Evolutionary conservation across 352 stramenopile species (phyloP).

Genomic region (Phytophthora chlamydospora): DNA sequence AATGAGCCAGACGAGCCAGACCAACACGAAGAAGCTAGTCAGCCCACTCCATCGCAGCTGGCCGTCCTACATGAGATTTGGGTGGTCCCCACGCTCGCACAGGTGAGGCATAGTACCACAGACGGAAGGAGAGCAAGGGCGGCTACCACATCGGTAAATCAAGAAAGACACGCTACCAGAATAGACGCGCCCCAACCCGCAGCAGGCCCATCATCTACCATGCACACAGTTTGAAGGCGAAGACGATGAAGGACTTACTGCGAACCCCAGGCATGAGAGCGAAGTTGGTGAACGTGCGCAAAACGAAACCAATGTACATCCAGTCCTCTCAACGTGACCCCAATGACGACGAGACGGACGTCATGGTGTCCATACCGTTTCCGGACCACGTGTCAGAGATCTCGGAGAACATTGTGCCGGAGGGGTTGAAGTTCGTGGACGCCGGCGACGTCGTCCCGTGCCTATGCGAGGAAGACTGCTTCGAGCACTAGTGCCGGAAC

Average conservation of each 20-base stretch:
- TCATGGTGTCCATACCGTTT: neutral
- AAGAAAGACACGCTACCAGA: slow-evolving; percentile 1
- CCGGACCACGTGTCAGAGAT: neutral
- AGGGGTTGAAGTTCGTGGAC: neutral
- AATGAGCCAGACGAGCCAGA: neutral
- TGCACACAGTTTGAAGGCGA: neutral
- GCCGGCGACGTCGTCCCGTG: neutral
- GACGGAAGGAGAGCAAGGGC: neutral
- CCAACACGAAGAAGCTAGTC: neutral
- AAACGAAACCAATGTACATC: neutral
- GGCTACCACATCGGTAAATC: neutral
- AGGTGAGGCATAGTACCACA: neutral
- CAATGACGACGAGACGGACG: neutral
- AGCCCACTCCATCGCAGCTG: neutral
- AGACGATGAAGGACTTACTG: neutral
- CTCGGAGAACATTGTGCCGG: neutral
- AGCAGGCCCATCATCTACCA: neutral
- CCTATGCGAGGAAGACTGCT: neutral
- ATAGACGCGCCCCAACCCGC: slow-evolving; percentile 1
- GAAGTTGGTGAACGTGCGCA: neutral
- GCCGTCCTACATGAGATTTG: neutral
- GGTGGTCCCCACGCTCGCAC: neutral
- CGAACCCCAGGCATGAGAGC: neutral
- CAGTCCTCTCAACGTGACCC: neutral
- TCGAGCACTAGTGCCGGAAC: neutral